Base-by-base conservation (phyloP, 2,329 filamentous ascomycete genomes). In the Teratosphaeria epicoccoides region DNA sequence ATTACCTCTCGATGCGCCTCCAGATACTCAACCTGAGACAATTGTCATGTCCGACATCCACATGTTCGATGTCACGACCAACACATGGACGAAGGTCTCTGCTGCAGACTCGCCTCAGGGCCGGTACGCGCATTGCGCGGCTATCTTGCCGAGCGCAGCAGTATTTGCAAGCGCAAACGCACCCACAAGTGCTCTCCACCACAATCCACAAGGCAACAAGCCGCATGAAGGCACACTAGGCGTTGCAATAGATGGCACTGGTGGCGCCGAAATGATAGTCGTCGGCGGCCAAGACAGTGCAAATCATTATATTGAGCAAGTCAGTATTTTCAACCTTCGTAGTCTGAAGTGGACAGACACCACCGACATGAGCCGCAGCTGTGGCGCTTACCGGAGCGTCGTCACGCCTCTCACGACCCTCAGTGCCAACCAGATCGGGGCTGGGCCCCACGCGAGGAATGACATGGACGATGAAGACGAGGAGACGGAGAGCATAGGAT, bases 261-360 rank as follows among this genome's bases (percentile, higher is more conserved):
- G 93, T 14, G 93, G 93, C 26, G 88, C 93, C 1, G 91, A 98
- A 68, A 96, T 98, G 91, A 81, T 98, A 5, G 85, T 98, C 12
- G 90, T 97, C 6, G 93, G 93, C 54, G 93, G 93, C 0, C 93
- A 98, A 69, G 93, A 98, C 65, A 93, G 87, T 50, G 85, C 85
- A n/a, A 98, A 98, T 68, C 90, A 95, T 68, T 98, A 98, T 66
- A 98, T 98, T 59, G 91, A 98, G 69, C 89, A 98, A 70, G 94
- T 98, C 57, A 97, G 89, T 66, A 88, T 98, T 2, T 98, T 98
- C 75, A 98, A 98, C 63, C 75, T 98, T 24, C 82, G 93, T 47
- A 96, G 88, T 66, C 73, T 97, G 54, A 95, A 93, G 70, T 98
- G 93, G 93, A 95, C 88, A 1, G 88, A 87, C 17, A 96, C 89